Evolutionary conservation across 495 filamentous ascomycete species (phyloP).

Genomic region (Tuber indicum): DNA sequence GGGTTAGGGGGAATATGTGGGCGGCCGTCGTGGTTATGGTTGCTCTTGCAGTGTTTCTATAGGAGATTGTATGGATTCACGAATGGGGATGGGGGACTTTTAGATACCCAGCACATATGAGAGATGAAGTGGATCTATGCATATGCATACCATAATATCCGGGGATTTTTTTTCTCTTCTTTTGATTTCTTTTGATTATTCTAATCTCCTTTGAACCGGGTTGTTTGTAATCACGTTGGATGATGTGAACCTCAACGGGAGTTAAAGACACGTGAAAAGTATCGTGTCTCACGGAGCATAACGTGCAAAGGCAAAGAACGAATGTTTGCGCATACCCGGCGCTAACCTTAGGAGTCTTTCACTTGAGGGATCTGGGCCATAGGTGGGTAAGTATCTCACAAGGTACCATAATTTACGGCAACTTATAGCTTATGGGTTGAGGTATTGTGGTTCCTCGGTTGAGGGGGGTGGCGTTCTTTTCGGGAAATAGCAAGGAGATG

Average conservation of each 20-base stretch:
- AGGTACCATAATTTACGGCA: neutral
- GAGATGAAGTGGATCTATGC: neutral
- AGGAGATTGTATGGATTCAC: neutral
- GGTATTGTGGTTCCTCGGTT: neutral
- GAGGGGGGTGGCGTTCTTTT: too few species aligned
- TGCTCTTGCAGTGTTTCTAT: conserved; percentile 5
- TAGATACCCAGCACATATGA: neutral
- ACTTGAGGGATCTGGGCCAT: neutral
- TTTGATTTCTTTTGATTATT: neutral
- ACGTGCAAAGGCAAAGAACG: neutral
- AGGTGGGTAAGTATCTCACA: neutral
- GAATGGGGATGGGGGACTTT: neutral
- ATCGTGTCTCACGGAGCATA: neutral
- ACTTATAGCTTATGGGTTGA: neutral
- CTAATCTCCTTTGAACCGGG: neutral
- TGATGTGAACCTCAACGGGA: neutral
- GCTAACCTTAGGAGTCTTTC: neutral
- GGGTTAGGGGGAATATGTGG: conserved; percentile 12
- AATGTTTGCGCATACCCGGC: neutral
- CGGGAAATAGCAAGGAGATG: too few species aligned
- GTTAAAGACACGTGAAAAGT: neutral
- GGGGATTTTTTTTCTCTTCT: neutral
- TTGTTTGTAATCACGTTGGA: neutral
- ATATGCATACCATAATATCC: neutral
- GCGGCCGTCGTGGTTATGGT: neutral